These are phyloP conservation scores for Colletotrichum sp. DNA, from an alignment of 2,329 filamentous ascomycete genomes.

Conservation along the genomic window DNA sequence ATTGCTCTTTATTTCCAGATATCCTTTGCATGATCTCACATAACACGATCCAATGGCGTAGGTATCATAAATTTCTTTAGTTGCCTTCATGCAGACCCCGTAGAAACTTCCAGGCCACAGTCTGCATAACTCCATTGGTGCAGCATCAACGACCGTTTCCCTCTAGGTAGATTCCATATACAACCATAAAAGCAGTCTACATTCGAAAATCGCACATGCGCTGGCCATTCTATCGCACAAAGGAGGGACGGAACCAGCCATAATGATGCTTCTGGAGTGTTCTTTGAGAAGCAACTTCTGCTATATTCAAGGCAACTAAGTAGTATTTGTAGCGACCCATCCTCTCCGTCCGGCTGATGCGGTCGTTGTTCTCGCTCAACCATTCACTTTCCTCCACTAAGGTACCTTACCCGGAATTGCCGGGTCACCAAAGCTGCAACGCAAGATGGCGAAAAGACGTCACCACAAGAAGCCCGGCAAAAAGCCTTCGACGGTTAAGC, in stretches of 20 bases:
- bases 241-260: rapidly evolving
- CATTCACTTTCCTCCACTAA: rapidly evolving
- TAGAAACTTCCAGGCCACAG: background rate
- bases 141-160: too few species aligned
- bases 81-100: background rate
- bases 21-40: too few species aligned
- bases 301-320: background rate
- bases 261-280: background rate
- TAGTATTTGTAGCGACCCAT: background rate
- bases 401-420: rapidly evolving
- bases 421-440: background rate
- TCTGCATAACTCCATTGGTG: too few species aligned
- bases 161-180: too few species aligned
- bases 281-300: background rate
- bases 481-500: background rate
- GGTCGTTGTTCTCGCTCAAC: background rate
- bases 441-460: background rate
- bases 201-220: too few species aligned
- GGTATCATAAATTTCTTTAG: background rate
- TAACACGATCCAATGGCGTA: rapidly evolving
- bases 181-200: too few species aligned
- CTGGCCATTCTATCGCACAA: background rate
- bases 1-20: too few species aligned
- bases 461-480: background rate
- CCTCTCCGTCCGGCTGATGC: background rate